A percentile compares a stretch with the other conserved stretches of the same genome.
Evolutionary conservation across 1,139 yeast species (phyloP).

Genomic region (Scheffersomyces cryptocercus): DNA sequence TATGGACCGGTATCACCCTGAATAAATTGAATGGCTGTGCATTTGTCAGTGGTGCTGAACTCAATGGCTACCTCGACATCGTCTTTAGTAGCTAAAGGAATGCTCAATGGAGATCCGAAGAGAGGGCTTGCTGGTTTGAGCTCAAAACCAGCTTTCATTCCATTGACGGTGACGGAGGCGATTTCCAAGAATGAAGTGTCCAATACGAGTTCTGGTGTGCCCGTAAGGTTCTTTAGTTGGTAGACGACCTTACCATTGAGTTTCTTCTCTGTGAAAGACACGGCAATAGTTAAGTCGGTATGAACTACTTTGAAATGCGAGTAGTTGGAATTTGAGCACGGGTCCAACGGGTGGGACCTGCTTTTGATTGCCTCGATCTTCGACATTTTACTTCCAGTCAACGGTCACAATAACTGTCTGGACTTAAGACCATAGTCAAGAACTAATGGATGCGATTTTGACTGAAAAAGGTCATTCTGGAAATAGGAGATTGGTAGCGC

Average conservation of each 20-base stretch:
- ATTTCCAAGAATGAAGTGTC: slow-evolving; percentile 36
- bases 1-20: slow-evolving; percentile 41
- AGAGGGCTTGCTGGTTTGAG: slow-evolving; percentile 23
- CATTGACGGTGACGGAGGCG: slow-evolving; percentile 23
- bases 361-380: slow-evolving; percentile 2
- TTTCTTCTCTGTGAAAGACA: slow-evolving; percentile 29
- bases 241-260: slow-evolving; percentile 32
- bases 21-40: slow-evolving; percentile 44
- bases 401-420: too few species aligned
- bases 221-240: slow-evolving; percentile 13
- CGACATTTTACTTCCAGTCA: background rate
- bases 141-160: slow-evolving; percentile 14
- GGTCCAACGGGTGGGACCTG: slow-evolving; percentile 11
- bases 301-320: slow-evolving; percentile 12
- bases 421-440: too few species aligned
- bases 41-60: slow-evolving; percentile 34
- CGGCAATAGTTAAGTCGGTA: slow-evolving; percentile 28
- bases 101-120: slow-evolving; percentile 33
- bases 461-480: too few species aligned
- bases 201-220: slow-evolving; percentile 19
- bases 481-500: too few species aligned
- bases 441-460: too few species aligned
- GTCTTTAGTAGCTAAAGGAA: slow-evolving; percentile 13
- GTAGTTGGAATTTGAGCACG: slow-evolving; percentile 20
- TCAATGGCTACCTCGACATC: slow-evolving; percentile 18